phyloP scores from a whole-genome alignment of 148 eudicot species.

The Limonium bicolor region DNA sequence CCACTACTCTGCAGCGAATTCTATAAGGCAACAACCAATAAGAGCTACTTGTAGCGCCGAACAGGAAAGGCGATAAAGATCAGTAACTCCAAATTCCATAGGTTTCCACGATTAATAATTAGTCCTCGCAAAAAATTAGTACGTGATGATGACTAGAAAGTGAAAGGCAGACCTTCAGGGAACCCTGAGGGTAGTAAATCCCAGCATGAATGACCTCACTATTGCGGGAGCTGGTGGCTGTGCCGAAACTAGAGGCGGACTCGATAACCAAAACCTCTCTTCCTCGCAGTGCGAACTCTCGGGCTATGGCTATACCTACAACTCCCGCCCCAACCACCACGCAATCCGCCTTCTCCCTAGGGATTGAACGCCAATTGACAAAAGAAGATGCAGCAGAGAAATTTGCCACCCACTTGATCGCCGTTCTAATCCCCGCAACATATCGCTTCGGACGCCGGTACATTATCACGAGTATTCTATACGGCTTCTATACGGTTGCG shows the following conservation, averaged over 20 bases:
- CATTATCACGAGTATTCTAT: no score
- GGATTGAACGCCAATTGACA: slow-evolving; percentile 5
- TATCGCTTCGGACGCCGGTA: no score
- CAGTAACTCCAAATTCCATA: not conserved
- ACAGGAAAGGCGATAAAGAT: no score
- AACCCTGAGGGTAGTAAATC: slow-evolving; percentile 64
- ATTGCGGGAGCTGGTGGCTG: slow-evolving; percentile 78
- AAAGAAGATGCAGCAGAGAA: slow-evolving; percentile 1
- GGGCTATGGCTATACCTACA: slow-evolving; percentile 74
- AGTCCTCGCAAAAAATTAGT: not conserved
- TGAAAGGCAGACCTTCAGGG: slow-evolving; percentile 48
- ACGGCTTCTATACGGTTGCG: no score
- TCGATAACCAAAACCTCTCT: slow-evolving; percentile 64
- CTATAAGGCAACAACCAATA: no score
- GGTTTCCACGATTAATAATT: not conserved
- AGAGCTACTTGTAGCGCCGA: no score
- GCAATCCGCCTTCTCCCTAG: slow-evolving; percentile 62
- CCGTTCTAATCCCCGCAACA: no score
- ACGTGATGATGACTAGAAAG: not conserved
- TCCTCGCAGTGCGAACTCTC: slow-evolving; percentile 42
- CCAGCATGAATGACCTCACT: slow-evolving; percentile 95
- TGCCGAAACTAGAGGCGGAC: slow-evolving; percentile 64
- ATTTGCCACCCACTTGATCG: no score
- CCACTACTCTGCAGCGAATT: no score
- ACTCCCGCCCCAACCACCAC: slow-evolving; percentile 89